A percentile compares a stretch with the other conserved stretches of the same genome.
Conservation (phyloP, 2,329 filamentous ascomycete species). For the Plenodomus biglobosus region DNA sequence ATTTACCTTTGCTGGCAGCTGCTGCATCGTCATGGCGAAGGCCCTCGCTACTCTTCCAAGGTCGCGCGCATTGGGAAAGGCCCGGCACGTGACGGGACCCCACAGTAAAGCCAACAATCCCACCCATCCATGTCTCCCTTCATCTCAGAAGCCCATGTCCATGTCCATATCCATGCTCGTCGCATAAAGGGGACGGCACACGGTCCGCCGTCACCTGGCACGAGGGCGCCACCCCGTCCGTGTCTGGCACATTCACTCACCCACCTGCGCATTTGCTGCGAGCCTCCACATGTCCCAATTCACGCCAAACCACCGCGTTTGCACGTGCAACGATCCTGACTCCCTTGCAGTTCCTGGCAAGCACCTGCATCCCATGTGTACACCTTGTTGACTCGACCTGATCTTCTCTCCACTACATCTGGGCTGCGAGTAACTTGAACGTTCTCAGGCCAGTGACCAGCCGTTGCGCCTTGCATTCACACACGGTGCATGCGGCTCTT, state of each 20-base stretch:
- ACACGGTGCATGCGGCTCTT: slow-evolving; percentile 8
- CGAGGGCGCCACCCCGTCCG: too few species aligned
- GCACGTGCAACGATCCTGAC: too few species aligned
- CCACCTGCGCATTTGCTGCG: slow-evolving; percentile 4
- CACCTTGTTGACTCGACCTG: too few species aligned
- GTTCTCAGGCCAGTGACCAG: too few species aligned
- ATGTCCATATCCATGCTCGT: slow-evolving; percentile 5
- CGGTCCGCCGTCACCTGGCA: too few species aligned
- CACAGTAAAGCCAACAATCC: slow-evolving; percentile 4
- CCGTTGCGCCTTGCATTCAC: too few species aligned
- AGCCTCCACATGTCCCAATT: neutral
- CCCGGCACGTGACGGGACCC: slow-evolving; percentile 1
- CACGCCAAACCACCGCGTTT: too few species aligned
- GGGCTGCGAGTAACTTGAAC: too few species aligned
- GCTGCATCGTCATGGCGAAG: slow-evolving; percentile 29
- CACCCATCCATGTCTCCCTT: slow-evolving; percentile 20
- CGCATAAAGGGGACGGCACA: slow-evolving; percentile 33
- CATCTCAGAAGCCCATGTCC: slow-evolving; percentile 18
- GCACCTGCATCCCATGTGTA: too few species aligned
- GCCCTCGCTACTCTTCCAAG: slow-evolving; percentile 17
- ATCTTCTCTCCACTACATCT: too few species aligned
- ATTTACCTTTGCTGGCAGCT: slow-evolving; percentile 14
- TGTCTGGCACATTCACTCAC: slow-evolving; percentile 9
- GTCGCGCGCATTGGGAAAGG: slow-evolving; percentile 4
- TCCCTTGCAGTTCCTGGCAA: too few species aligned